phyloP scores from a whole-genome alignment of 768 basidiomycete species.

The Stropharia rugosoannulata region DNA sequence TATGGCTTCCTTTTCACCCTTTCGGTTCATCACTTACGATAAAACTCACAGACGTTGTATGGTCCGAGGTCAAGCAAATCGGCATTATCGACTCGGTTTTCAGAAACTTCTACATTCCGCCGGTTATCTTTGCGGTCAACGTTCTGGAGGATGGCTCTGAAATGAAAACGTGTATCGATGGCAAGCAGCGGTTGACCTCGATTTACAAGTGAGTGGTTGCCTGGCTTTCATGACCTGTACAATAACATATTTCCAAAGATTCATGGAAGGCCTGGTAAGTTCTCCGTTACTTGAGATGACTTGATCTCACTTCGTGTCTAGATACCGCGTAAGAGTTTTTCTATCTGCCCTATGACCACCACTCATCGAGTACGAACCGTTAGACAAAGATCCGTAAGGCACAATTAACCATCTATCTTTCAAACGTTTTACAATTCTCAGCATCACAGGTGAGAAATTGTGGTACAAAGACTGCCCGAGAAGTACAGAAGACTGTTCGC shows the following conservation, averaged over 20 bases:
- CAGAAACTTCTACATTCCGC: conserved; percentile 45
- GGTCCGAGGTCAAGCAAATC: conserved; percentile 75
- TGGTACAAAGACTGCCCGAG: conserved; percentile 53
- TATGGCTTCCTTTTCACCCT: conserved; percentile 19
- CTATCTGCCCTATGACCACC: background rate
- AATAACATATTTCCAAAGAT: conserved; percentile 34
- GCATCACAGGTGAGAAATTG: conserved; percentile 45
- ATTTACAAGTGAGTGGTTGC: conserved; percentile 53
- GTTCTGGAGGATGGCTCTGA: conserved; percentile 62
- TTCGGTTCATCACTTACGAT: background rate
- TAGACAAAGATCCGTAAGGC: conserved; percentile 55
- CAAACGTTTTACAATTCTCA: background rate
- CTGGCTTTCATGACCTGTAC: background rate
- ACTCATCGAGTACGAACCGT: background rate
- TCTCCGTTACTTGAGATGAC: background rate
- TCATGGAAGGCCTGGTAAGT: conserved; percentile 67
- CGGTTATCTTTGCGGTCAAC: conserved; percentile 41
- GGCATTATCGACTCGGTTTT: conserved; percentile 77
- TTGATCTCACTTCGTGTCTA: conserved; percentile 16
- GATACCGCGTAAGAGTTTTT: conserved; percentile 46
- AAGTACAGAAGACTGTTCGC: conserved; percentile 59
- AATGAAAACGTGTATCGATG: conserved; percentile 70
- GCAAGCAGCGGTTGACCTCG: conserved; percentile 79
- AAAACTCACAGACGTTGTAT: conserved; percentile 61
- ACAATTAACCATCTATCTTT: background rate